Conservation (phyloP, 768 basidiomycete species). For the Leccinellum luteum region DNA sequence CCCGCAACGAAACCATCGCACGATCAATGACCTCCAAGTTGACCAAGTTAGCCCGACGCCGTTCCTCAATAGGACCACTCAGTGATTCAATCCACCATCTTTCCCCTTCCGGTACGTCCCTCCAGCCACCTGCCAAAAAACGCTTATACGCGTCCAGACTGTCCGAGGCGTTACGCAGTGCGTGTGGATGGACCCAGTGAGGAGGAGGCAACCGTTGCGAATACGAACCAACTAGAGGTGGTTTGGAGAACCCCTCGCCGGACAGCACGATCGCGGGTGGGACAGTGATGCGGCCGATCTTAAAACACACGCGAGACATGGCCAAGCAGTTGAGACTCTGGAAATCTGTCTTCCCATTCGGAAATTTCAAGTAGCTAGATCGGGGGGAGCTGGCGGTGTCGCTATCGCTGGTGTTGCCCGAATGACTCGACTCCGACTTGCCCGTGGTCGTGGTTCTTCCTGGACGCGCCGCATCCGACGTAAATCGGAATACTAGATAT, state of each 20-base stretch:
- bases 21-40: conserved; percentile 9
- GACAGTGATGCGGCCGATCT: conserved; percentile 66
- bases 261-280: conserved; percentile 63
- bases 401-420: not conserved
- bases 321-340: conserved; percentile 46
- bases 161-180: conserved; percentile 6
- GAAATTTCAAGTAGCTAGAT: not conserved
- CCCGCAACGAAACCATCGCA: not conserved
- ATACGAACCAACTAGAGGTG: conserved; percentile 12
- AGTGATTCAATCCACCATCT: conserved; percentile 69
- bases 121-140: conserved; percentile 60
- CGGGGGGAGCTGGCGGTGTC: not conserved
- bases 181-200: conserved; percentile 10
- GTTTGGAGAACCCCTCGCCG: conserved; percentile 47
- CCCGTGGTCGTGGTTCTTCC: not conserved
- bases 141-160: conserved; percentile 35
- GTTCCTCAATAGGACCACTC: conserved; percentile 40
- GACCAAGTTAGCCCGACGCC: conserved; percentile 11
- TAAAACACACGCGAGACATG: conserved; percentile 64
- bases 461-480: not conserved
- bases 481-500: conserved; percentile 17
- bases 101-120: conserved; percentile 49
- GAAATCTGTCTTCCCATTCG: conserved; percentile 46
- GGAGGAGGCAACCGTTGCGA: conserved; percentile 11
- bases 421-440: not conserved